phyloP scores from a whole-genome alignment of 768 basidiomycete species.

The Daedalea quercina region DNA sequence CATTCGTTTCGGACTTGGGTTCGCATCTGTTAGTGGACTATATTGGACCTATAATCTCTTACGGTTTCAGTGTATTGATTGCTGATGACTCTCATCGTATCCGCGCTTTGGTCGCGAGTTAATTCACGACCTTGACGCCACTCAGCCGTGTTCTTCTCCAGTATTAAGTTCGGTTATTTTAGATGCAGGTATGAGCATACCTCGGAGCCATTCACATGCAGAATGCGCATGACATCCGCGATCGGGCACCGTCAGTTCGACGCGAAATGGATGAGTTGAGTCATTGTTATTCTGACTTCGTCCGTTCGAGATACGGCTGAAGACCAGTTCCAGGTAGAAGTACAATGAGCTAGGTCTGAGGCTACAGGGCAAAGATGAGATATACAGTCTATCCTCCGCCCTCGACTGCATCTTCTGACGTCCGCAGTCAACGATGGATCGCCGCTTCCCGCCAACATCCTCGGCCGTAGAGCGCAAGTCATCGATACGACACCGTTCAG shows the following conservation, averaged over 20 bases:
- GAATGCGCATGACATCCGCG: too few species aligned
- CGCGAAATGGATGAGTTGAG: background rate
- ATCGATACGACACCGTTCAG: slow-evolving; percentile 18
- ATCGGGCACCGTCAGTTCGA: too few species aligned
- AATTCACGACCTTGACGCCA: background rate
- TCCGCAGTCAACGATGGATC: slow-evolving; percentile 11
- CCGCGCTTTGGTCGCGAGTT: background rate
- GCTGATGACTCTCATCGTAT: slow-evolving; percentile 12
- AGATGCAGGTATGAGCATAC: too few species aligned
- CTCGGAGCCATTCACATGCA: too few species aligned
- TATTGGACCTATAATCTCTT: background rate
- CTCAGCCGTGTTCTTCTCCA: too few species aligned
- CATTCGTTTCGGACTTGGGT: slow-evolving; percentile 3
- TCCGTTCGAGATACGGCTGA: background rate
- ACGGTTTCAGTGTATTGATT: background rate
- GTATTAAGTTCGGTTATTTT: too few species aligned
- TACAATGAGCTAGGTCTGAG: background rate
- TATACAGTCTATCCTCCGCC: background rate
- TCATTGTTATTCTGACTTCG: background rate
- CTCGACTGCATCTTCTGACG: slow-evolving; percentile 1
- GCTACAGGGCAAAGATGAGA: background rate
- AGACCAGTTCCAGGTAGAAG: background rate
- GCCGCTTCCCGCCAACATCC: slow-evolving; percentile 14
- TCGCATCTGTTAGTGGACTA: background rate
- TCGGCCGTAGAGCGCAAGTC: slow-evolving; percentile 6